Base-by-base conservation (phyloP, 768 basidiomycete species). In the Russula emetica region DNA sequence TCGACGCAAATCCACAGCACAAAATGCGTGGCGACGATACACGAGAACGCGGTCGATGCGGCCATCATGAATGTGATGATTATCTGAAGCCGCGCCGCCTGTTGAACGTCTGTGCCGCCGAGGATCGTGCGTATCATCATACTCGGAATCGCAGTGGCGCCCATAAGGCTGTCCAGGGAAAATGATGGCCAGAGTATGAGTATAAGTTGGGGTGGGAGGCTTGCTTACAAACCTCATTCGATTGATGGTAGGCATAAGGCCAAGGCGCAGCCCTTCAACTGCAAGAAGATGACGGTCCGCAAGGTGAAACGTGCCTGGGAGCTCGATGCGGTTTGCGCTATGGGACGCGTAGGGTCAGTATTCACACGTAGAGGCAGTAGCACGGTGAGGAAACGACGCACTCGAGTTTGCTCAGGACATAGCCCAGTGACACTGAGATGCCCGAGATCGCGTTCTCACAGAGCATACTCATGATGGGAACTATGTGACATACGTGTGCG, bases 11-110 rank as follows among this genome's bases (percentile, higher is more conserved):
- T 79, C 4, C 72, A 72, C 9, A 94, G 79, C 8, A 84, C 79
- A 47, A 85, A 75, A 61, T 86, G 74, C 0, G 87, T 86, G 3
- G 84, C 82, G 57, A 82, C 76, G 59, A 91, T 85, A 3, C 86
- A 80, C 14, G 88, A 83, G 28, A 95, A 80, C 0, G 86, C 83
- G 0, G 88, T 88, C 62, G 85, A 82, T 0, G 92, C 85, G 3
- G 86, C 85, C 51, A 94, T 91, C 88, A 94, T 90, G 75, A 95
- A 94, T 85, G 94, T 90, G 76, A 95, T 92, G 62, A 95, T 85
- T 87, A 94, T 94, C 69, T 94, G 94, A 18, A 94, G 76, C 57
- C 85, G 84, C 2, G 90, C 90, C 0, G 93, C 94, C 74, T 92
- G 91, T 22, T 90, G 81, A 47, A 94, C 89, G 34, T 87, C 86